Evolutionary conservation across 331 rosid species (phyloP).

Genomic region (Malus hybrid): DNA sequence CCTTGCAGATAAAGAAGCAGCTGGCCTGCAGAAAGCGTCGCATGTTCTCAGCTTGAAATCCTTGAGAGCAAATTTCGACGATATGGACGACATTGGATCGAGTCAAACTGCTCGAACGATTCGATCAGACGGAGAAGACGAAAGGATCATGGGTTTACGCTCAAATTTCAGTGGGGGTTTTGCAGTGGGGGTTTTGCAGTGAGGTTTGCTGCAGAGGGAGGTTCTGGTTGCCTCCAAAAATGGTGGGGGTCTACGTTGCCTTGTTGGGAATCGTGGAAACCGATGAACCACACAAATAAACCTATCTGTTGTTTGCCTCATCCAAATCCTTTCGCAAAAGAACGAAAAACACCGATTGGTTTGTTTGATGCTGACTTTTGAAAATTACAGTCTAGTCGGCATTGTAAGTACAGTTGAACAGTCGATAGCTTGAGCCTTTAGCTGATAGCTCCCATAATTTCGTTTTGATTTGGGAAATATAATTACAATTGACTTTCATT

Average conservation of each 20-base stretch:
- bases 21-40: constrained; percentile 26
- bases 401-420: no score
- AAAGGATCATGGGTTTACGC: not conserved
- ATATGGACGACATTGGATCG: constrained; percentile 55
- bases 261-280: constrained; percentile 27
- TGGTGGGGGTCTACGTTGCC: not conserved
- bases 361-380: not conserved
- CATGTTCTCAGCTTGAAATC: constrained; percentile 25
- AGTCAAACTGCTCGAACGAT: not conserved
- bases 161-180: not conserved
- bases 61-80: constrained; percentile 45
- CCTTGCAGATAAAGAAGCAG: constrained; percentile 15
- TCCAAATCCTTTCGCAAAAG: not conserved
- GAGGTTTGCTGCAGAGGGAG: not conserved
- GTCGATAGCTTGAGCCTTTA: not conserved
- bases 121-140: not conserved
- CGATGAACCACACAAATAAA: constrained; percentile 11
- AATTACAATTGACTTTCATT: not conserved
- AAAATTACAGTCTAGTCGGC: not conserved
- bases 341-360: not conserved
- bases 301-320: not conserved
- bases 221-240: not conserved
- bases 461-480: not conserved
- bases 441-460: not conserved
- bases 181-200: not conserved